These are phyloP conservation scores for Cystobasidium tubakii DNA, from an alignment of 768 basidiomycete genomes.

Conservation along the genomic window DNA sequence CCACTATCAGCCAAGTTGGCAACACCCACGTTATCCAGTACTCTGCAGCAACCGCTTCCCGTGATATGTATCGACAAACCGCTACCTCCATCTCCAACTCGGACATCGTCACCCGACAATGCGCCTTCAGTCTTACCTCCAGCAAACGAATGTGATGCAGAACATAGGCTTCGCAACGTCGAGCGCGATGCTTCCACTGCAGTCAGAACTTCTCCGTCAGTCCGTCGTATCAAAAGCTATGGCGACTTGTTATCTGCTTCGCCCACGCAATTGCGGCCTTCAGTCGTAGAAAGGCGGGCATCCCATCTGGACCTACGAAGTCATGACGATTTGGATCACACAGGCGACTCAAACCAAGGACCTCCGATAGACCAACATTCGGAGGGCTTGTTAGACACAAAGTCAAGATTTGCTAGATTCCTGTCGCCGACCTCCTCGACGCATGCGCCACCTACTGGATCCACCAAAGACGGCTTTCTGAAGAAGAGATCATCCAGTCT, in stretches of 20 bases:
- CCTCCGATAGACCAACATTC: no score
- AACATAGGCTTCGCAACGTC: not conserved
- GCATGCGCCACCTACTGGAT: not conserved
- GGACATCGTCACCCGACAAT: not conserved
- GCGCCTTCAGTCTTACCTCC: not conserved
- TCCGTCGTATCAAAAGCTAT: conserved; percentile 18
- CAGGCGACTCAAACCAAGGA: no score
- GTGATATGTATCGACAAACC: not conserved
- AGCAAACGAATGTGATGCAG: not conserved
- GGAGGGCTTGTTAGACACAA: not conserved
- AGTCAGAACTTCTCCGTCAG: not conserved
- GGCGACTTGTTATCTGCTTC: not conserved
- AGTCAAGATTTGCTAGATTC: not conserved
- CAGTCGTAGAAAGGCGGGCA: not conserved
- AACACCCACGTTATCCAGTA: no score
- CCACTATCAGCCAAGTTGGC: not conserved
- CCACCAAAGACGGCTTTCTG: not conserved
- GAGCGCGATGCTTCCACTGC: not conserved
- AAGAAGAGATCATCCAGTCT: conserved; percentile 18
- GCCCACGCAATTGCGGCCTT: not conserved
- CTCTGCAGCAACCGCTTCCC: not conserved
- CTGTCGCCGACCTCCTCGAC: not conserved
- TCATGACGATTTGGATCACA: not conserved
- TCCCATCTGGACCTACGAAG: not conserved
- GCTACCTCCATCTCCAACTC: not conserved